Evolutionary conservation across 2,329 filamentous ascomycete species (phyloP).

Genomic region (Nakataea oryzae): DNA sequence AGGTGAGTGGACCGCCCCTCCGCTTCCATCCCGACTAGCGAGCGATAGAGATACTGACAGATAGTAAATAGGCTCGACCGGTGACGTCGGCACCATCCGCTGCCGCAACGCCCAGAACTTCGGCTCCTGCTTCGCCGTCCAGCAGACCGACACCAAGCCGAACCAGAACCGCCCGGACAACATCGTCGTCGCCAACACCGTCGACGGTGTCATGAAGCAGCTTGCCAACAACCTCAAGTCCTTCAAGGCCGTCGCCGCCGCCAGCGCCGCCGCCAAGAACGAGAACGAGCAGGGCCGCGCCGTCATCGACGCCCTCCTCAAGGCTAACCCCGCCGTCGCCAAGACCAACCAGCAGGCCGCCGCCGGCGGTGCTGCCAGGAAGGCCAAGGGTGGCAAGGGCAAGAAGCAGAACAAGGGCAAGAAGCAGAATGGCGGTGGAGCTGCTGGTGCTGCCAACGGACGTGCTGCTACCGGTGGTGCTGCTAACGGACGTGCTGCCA

Average conservation of each 20-base stretch:
- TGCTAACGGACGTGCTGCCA: no score
- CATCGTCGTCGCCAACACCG: slow-evolving; percentile 33
- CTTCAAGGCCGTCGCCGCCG: slow-evolving; percentile 34
- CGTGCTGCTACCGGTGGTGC: background rate
- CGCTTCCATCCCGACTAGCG: background rate
- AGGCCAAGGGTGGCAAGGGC: background rate
- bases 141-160: slow-evolving; percentile 36
- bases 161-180: slow-evolving; percentile 30
- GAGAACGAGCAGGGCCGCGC: slow-evolving; percentile 19
- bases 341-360: slow-evolving; percentile 8
- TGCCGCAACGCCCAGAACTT: slow-evolving; percentile 49
- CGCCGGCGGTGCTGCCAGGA: background rate
- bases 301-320: slow-evolving; percentile 20
- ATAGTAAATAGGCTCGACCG: slow-evolving; percentile 32
- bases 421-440: background rate
- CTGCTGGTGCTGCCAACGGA: background rate
- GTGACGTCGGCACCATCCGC: slow-evolving; percentile 46
- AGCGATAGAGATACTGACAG: background rate
- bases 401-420: background rate
- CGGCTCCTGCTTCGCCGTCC: slow-evolving; percentile 41
- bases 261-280: slow-evolving; percentile 26
- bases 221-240: slow-evolving; percentile 39
- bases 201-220: slow-evolving; percentile 34
- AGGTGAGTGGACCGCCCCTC: slow-evolving; percentile 22
- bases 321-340: slow-evolving; percentile 9